Percentiles rank a stretch among this genome's conserved stretches.
These are phyloP conservation scores for Penicillium ochrochloron DNA, from an alignment of 495 filamentous ascomycete species.

Conservation along the genomic window DNA sequence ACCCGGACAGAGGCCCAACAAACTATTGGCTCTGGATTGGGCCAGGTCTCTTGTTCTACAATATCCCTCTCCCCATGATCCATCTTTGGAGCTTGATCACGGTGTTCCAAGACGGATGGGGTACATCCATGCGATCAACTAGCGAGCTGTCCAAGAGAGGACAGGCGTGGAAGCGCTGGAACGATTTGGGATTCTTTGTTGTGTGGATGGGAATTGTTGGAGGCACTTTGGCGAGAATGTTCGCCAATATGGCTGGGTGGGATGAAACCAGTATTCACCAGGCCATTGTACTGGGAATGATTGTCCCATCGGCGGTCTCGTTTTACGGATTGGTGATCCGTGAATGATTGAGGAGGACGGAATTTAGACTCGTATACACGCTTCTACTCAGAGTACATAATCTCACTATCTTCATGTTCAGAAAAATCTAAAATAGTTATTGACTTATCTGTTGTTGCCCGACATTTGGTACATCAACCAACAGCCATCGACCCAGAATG, in stretches of 20 bases:
- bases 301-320: conserved; percentile 23
- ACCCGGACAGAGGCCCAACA: conserved; percentile 28
- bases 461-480: not conserved
- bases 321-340: conserved; percentile 31
- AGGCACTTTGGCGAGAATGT: conserved; percentile 24
- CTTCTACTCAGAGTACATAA: not conserved
- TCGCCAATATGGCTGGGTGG: conserved; percentile 23
- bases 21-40: conserved; percentile 32
- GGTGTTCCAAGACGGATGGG: conserved; percentile 39
- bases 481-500: too few species aligned
- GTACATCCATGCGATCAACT: conserved; percentile 36
- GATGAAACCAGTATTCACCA: conserved; percentile 14
- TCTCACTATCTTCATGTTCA: not conserved
- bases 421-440: not conserved
- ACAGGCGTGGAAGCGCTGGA: conserved; percentile 30
- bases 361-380: not conserved
- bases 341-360: conserved; percentile 4
- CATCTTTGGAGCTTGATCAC: conserved; percentile 40
- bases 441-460: not conserved
- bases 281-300: conserved; percentile 23
- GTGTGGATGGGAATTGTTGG: conserved; percentile 36
- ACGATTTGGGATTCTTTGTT: conserved; percentile 36
- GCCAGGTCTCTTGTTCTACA: conserved; percentile 36
- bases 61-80: conserved; percentile 38
- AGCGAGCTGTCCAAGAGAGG: conserved; percentile 25